Conservation (phyloP, 768 basidiomycete genomes). For the Neoboletus brunneissimus region DNA sequence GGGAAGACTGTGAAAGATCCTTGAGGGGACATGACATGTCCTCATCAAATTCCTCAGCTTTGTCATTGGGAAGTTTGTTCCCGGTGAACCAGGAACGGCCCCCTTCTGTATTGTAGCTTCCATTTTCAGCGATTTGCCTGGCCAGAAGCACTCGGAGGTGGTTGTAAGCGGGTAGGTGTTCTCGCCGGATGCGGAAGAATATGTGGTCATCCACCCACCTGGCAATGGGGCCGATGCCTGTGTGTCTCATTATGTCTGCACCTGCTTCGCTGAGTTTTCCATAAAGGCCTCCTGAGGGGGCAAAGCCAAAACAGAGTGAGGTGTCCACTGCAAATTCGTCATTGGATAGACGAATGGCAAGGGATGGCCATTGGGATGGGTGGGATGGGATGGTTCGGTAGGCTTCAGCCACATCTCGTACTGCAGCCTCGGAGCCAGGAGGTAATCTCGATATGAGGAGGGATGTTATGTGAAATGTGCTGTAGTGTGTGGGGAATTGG, state of each 20-base stretch:
- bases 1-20: too few relatives aligned
- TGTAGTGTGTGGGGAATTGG: background rate
- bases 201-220: background rate
- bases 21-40: too few relatives aligned
- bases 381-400: background rate
- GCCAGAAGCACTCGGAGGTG: too few relatives aligned
- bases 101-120: too few relatives aligned
- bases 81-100: too few relatives aligned
- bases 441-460: background rate
- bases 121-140: too few relatives aligned
- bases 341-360: rapidly evolving
- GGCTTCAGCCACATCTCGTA: background rate
- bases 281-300: background rate
- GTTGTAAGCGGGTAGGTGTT: too few relatives aligned
- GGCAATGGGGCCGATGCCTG: background rate
- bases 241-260: background rate
- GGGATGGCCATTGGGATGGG: background rate
- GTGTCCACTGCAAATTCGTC: background rate
- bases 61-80: too few relatives aligned
- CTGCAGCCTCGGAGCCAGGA: background rate
- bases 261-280: background rate
- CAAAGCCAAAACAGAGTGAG: background rate
- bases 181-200: too few relatives aligned
- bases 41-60: too few relatives aligned
- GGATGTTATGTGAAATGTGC: background rate